Base-by-base conservation (phyloP, 2,329 filamentous ascomycete genomes). In the Penicillium sp. region DNA sequence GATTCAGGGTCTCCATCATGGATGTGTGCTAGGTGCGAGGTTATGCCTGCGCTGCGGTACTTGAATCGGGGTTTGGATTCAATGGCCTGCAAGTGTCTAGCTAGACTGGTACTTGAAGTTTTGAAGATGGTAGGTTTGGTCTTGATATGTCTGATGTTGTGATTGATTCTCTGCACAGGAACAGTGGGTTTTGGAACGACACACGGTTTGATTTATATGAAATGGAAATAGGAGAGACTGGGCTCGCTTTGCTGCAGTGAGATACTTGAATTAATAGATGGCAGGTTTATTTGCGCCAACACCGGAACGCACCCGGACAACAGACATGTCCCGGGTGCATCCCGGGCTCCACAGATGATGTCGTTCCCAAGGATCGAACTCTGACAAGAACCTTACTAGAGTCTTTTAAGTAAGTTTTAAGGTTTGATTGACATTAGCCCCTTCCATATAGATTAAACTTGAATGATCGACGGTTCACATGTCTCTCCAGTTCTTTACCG, bases 301-400 rank as follows among this genome's bases (percentile, higher is more conserved):
- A 13, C 29, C 57, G 55, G 57, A 12, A 53, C 41, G 31, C 44
- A 57, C 55, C 55, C 57, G 57, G 34, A 6, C 22, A 25, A 22
- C n/a, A 9, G 6, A 13, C 1, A 18, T 10, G 19, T 7, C 5
- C 40, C 54, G 56, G 57, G 54, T 54, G 46, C 40, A 49, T 58
- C 35, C 53, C 55, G 57, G 29, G 13, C 12, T 13, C 34, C 41
- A 35, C 19, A 22, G 22, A 44, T 22, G 38, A 30, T 33, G 37
- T 31, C n/a, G n/a, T 13, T 27, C 8, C 9, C 8, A 14, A 13
- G n/a, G 19, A 31, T 19, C n/a, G 12, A 27, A 43, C 33, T 10
- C n/a, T 5, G 10, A 7, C 1, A 19, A 9, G 25, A 25, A 27
- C 14, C 41, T 30, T 38, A 33, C 25, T 18, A 49, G 8, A 22